A percentile compares a stretch with the other conserved stretches of the same genome.
These are phyloP conservation scores for Cavenderia fasciculata DNA, from an alignment of 78 protist genomes.

Conservation along the genomic window DNA sequence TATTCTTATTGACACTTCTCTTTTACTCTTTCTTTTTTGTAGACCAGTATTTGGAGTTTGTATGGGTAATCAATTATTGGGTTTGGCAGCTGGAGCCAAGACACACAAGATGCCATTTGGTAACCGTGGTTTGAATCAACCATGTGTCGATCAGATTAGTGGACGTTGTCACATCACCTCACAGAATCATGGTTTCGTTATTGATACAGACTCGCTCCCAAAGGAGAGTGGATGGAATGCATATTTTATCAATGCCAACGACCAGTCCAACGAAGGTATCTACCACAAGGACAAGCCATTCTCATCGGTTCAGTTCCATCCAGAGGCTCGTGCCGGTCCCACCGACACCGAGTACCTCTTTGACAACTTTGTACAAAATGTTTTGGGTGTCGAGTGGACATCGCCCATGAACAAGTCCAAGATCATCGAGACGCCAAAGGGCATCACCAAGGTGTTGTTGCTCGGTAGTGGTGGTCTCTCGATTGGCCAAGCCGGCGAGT, in stretches of 20 bases:
- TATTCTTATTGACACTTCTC: not conserved
- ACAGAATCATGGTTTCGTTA: constrained; percentile 96
- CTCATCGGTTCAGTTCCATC: constrained; percentile 98
- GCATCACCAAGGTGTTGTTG: constrained; percentile 88
- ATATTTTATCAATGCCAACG: constrained; percentile 97
- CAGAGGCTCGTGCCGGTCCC: constrained; percentile 98
- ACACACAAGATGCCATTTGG: constrained; percentile 96
- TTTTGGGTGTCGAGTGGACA: constrained; percentile 1
- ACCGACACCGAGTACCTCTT: constrained; percentile 96
- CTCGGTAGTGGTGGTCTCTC: constrained; percentile 98
- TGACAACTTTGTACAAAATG: constrained; percentile 85
- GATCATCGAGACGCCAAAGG: constrained; percentile 41
- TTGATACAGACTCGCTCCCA: constrained; percentile 91
- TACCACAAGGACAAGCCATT: constrained; percentile 88
- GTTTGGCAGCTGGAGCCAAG: constrained; percentile 94
- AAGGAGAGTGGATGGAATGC: constrained; percentile 87
- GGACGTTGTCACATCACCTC: constrained; percentile 92
- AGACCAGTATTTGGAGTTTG: constrained; percentile 94
- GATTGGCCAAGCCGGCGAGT: constrained; percentile 99
- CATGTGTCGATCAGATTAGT: constrained; percentile 87
- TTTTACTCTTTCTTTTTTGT: too few species aligned
- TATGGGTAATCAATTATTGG: constrained; percentile 96
- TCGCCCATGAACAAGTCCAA: constrained; percentile 48
- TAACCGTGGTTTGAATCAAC: constrained; percentile 98
- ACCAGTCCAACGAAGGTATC: constrained; percentile 97